Conservation (phyloP, 352 stramenopile genomes). For the Globisporangium lucens region DNA sequence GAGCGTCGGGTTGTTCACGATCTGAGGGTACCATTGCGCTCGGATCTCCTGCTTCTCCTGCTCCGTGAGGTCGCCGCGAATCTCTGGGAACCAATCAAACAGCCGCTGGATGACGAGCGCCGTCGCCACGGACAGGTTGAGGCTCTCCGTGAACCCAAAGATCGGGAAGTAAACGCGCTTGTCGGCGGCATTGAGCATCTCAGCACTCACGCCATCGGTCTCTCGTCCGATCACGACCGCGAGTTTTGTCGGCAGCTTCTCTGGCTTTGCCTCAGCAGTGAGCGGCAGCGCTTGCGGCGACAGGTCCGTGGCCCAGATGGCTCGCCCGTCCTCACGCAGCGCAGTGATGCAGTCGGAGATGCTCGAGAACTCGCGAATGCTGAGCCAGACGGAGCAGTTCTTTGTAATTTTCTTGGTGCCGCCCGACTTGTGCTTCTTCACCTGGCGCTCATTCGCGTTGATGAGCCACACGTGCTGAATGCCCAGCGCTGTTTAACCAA, state of each 20-base stretch:
- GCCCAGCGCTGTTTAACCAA: constrained; percentile 61
- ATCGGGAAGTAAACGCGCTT: constrained; percentile 92
- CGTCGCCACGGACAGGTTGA: constrained; percentile 92
- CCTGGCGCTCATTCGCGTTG: constrained; percentile 54
- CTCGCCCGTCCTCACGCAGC: constrained; percentile 53
- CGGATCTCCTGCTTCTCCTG: constrained; percentile 50
- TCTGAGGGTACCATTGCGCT: constrained; percentile 53
- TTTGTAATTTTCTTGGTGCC: constrained; percentile 77
- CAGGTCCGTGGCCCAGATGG: constrained; percentile 92
- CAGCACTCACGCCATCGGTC: constrained; percentile 84
- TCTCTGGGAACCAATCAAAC: constrained; percentile 67
- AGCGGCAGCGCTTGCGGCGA: constrained; percentile 66
- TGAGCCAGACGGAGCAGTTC: constrained; percentile 82
- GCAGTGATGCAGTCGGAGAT: constrained; percentile 77
- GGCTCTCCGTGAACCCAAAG: constrained; percentile 91
- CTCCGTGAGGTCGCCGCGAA: constrained; percentile 52
- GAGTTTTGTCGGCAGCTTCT: constrained; percentile 77
- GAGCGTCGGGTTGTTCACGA: constrained; percentile 69
- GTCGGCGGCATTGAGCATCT: constrained; percentile 88
- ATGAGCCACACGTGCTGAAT: constrained; percentile 91
- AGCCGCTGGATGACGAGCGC: constrained; percentile 90
- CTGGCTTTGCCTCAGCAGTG: constrained; percentile 34
- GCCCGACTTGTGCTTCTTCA: constrained; percentile 61
- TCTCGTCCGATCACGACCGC: constrained; percentile 94
- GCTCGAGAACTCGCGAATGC: constrained; percentile 80